These are phyloP conservation scores for Fusarium ramigenum DNA, from an alignment of 2,329 filamentous ascomycete genomes.

Conservation along the genomic window DNA sequence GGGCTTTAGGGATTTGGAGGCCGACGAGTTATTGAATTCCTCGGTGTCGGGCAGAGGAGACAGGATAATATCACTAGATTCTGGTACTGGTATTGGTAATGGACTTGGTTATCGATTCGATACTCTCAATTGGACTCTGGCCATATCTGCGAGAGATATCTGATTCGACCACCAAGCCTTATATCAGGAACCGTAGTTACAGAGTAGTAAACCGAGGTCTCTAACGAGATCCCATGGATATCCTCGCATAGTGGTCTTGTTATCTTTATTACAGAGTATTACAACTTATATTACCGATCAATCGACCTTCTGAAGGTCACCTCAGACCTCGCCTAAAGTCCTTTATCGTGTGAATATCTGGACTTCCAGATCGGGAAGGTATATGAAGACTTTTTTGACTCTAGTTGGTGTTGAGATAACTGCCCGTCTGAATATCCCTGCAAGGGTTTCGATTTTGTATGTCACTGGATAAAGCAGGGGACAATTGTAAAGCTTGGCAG, in stretches of 20 bases:
- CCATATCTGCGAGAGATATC: background rate
- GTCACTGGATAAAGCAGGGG: conserved; percentile 4
- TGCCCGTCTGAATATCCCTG: conserved; percentile 5
- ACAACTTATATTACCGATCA: background rate
- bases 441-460: background rate
- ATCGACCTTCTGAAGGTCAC: background rate
- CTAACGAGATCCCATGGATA: background rate
- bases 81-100: background rate
- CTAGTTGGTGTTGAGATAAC: conserved; percentile 1
- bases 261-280: background rate
- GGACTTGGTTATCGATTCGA: background rate
- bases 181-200: background rate
- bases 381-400: conserved; percentile 1
- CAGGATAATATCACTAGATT: background rate
- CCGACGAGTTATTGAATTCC: background rate
- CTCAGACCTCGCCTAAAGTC: background rate
- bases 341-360: background rate
- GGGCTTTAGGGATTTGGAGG: background rate
- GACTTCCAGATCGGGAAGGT: conserved; percentile 27
- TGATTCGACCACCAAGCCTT: background rate
- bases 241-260: background rate
- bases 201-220: background rate
- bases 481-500: conserved; percentile 8
- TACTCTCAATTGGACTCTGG: background rate
- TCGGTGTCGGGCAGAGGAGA: background rate